Percentiles rank a stretch among this genome's conserved stretches.
These are phyloP conservation scores for Acer campestre DNA, from an alignment of 345 rosid species.

Conservation along the genomic window DNA sequence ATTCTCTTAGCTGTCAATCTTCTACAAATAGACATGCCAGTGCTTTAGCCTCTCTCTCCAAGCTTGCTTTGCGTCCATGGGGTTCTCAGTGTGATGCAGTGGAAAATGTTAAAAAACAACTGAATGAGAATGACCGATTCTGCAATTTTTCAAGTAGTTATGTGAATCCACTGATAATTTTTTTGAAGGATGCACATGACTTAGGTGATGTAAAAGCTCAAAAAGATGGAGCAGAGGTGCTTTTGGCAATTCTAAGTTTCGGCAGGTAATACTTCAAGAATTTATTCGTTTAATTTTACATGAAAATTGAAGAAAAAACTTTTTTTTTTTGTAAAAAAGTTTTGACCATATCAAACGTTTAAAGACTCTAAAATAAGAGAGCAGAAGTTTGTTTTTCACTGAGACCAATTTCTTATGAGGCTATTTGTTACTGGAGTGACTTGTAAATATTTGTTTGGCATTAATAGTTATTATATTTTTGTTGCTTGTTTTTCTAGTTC, in stretches of 20 bases:
- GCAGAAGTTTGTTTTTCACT: no score
- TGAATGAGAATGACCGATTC: slow-evolving; percentile 17
- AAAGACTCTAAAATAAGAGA: no score
- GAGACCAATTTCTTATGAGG: no score
- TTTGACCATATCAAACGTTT: no score
- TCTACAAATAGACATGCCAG: slow-evolving; percentile 3
- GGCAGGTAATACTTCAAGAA: slow-evolving; percentile 30
- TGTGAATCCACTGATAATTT: slow-evolving; percentile 30
- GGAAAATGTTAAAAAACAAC: slow-evolving; percentile 30
- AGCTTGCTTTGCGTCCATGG: slow-evolving; percentile 36
- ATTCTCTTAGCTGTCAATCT: neutral
- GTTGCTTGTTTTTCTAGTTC: no score
- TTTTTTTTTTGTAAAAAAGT: no score
- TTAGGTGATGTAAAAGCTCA: slow-evolving; percentile 30
- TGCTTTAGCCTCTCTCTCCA: slow-evolving; percentile 17
- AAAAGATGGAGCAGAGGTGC: slow-evolving; percentile 36
- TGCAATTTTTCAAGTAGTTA: slow-evolving; percentile 16
- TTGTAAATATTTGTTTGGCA: no score
- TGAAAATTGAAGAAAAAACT: no score
- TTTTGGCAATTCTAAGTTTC: slow-evolving; percentile 32
- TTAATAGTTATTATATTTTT: no score
- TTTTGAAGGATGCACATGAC: slow-evolving; percentile 36
- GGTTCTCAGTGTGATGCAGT: slow-evolving; percentile 32
- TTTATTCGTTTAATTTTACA: neutral
- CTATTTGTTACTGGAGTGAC: no score